A percentile compares a stretch with the other conserved stretches of the same genome.
Conservation (phyloP, 129 eudicot species). For the Dittrichia graveolens region DNA sequence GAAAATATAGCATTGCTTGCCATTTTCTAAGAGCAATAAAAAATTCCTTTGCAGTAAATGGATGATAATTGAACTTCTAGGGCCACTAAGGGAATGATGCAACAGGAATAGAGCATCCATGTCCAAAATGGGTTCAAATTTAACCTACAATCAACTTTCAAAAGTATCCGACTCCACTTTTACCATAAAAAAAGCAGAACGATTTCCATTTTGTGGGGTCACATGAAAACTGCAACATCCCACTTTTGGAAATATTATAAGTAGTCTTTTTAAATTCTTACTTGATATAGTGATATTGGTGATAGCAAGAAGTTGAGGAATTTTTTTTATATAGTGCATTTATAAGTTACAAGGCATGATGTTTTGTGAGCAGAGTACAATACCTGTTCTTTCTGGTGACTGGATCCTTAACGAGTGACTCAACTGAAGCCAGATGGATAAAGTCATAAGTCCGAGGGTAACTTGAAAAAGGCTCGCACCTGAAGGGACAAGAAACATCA, state of each 20-base stretch:
- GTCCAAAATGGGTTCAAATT: background rate
- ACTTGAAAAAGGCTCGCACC: constrained; percentile 99
- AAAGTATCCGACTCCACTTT: background rate
- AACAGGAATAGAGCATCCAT: background rate
- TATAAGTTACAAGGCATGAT: background rate
- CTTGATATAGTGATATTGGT: background rate
- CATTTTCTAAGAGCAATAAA: too few relatives aligned
- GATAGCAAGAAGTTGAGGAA: too few relatives aligned
- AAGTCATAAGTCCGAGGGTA: constrained; percentile 93
- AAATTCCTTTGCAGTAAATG: too few relatives aligned
- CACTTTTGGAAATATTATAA: background rate
- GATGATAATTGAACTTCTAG: too few relatives aligned
- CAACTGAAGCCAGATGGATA: constrained; percentile 67
- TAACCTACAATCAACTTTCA: background rate
- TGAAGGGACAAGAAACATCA: constrained; percentile 25
- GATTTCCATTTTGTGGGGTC: background rate
- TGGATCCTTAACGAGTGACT: constrained; percentile 68
- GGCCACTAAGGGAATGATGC: too few relatives aligned
- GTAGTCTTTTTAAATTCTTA: background rate
- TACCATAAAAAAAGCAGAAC: background rate
- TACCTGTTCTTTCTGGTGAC: constrained; percentile 71
- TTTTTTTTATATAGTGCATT: too few relatives aligned
- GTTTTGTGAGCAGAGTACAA: background rate
- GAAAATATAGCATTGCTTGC: too few relatives aligned
- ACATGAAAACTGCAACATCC: background rate